A percentile compares a stretch with the other conserved stretches of the same genome.
Conservation (phyloP, 2,329 filamentous ascomycete species). For the Hortaea werneckii region DNA sequence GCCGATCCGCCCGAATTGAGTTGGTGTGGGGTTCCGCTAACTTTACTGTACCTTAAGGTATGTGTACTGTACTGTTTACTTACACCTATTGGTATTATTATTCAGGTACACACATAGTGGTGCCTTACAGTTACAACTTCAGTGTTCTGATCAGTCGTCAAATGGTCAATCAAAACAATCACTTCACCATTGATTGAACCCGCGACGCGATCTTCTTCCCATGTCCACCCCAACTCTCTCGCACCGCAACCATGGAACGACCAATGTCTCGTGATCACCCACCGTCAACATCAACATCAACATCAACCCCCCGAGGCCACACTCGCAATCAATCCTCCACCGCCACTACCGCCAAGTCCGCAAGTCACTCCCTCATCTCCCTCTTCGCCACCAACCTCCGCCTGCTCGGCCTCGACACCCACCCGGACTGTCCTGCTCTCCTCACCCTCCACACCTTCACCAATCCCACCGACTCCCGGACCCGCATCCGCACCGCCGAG, state of each 20-base stretch:
- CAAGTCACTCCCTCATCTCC: conserved; percentile 32
- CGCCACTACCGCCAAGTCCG: conserved; percentile 2
- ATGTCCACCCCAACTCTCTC: too few species aligned
- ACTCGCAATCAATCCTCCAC: background rate
- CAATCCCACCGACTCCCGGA: conserved; percentile 52
- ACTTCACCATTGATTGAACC: too few species aligned
- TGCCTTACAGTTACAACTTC: too few species aligned
- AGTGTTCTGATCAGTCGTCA: too few species aligned
- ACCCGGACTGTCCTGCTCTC: conserved; percentile 75
- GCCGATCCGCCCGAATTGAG: too few species aligned
- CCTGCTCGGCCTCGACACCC: conserved; percentile 67
- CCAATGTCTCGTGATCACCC: background rate
- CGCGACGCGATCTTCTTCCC: too few species aligned
- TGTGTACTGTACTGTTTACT: too few species aligned
- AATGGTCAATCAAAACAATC: too few species aligned
- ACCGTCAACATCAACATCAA: background rate
- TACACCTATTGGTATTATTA: too few species aligned
- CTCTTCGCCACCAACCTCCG: conserved; percentile 77
- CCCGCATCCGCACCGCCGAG: conserved; percentile 71
- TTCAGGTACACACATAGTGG: too few species aligned
- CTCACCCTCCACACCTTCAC: conserved; percentile 51
- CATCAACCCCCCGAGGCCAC: background rate
- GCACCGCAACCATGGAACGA: conserved; percentile 1
- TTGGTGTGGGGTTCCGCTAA: too few species aligned
- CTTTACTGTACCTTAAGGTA: too few species aligned